Evolutionary conservation across 176 grass and related monocot genomes (phyloP).

Genomic region (Microstegium vimineum): DNA sequence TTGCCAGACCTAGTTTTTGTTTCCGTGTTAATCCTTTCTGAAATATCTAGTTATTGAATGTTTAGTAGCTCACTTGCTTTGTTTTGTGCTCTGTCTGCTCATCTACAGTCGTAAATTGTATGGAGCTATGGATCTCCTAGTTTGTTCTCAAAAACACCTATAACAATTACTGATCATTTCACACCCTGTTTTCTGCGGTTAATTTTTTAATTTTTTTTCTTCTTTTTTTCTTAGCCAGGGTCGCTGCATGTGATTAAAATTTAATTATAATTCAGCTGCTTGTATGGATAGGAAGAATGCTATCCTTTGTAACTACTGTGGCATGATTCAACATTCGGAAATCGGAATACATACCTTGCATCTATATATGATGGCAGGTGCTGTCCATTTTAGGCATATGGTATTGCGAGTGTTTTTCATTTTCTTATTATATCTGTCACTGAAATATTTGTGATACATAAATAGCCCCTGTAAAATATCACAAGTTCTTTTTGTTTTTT

Average conservation of each 20-base stretch:
- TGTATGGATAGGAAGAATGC: no score
- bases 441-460: conserved; percentile 23
- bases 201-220: no score
- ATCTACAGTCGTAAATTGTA: no score
- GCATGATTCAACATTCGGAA: background rate
- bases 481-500: background rate
- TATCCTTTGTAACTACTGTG: background rate
- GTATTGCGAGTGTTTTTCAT: no score
- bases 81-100: background rate
- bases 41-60: conserved; percentile 11
- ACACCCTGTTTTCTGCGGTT: background rate
- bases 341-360: no score
- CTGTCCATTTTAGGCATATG: no score
- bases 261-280: no score
- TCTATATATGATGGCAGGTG: background rate
- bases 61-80: background rate
- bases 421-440: background rate
- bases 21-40: conserved; percentile 1
- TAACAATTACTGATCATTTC: background rate
- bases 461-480: background rate
- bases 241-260: no score
- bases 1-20: background rate
- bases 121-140: no score
- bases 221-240: background rate
- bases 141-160: background rate